phyloP scores from a whole-genome alignment of 208 protist genomes.

The Crithidia mellificae region DNA sequence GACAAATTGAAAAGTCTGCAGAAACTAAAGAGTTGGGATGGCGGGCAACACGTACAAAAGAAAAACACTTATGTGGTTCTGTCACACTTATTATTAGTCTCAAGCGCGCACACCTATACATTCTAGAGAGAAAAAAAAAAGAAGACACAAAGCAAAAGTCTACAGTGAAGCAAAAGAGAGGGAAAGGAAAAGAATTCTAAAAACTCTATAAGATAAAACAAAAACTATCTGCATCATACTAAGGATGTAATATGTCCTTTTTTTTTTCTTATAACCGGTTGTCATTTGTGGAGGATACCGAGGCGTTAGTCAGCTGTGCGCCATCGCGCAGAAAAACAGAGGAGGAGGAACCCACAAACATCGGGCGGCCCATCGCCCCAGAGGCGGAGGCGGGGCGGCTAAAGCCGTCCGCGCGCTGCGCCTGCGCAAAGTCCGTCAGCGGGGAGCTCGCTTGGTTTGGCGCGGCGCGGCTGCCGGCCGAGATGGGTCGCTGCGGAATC shows the following conservation, averaged over 20 bases:
- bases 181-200: slow-evolving; percentile 5
- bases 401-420: slow-evolving; percentile 3
- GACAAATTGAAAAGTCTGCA: too few species aligned
- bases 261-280: slow-evolving; percentile 3
- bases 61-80: too few species aligned
- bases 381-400: slow-evolving; percentile 3
- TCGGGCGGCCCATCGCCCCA: slow-evolving; percentile 41
- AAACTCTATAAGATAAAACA: neutral
- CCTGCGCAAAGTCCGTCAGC: slow-evolving; percentile 8
- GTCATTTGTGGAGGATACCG: slow-evolving; percentile 44
- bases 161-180: slow-evolving; percentile 1
- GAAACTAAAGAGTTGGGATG: too few species aligned
- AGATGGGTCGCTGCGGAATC: slow-evolving; percentile 35
- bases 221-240: neutral
- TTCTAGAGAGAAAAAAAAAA: slow-evolving; percentile 18
- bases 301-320: slow-evolving; percentile 49
- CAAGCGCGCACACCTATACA: slow-evolving; percentile 10
- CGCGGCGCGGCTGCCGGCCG: slow-evolving; percentile 12
- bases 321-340: slow-evolving; percentile 59
- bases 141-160: slow-evolving; percentile 8
- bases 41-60: too few species aligned
- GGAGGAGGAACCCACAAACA: slow-evolving; percentile 55
- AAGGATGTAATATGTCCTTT: too few species aligned
- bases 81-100: neutral
- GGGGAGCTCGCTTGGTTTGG: slow-evolving; percentile 14